Percentiles rank a stretch among this genome's conserved stretches.
Conservation (phyloP, 371 early-diverging fungal species). For the Syncephalastrum contaminatum region DNA sequence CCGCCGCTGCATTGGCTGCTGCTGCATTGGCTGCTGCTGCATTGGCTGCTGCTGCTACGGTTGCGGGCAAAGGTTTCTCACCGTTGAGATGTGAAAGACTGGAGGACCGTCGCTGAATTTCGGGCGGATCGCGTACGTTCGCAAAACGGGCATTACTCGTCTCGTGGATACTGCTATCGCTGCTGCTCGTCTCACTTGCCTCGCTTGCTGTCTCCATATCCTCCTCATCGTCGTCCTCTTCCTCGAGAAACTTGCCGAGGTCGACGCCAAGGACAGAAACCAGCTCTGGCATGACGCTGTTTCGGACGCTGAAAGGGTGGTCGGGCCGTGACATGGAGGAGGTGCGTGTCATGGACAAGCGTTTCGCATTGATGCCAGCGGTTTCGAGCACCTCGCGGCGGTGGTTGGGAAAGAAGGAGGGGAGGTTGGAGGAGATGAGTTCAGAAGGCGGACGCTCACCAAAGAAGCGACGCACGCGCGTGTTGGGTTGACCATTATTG, state of each 20-base stretch:
- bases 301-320: conserved; percentile 24
- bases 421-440: conserved; percentile 82
- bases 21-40: no score
- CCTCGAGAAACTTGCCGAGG: conserved; percentile 43
- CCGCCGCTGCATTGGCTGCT: no score
- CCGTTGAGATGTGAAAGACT: conserved; percentile 14
- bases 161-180: no score
- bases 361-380: conserved; percentile 51
- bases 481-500: conserved; percentile 15
- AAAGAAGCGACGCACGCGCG: conserved; percentile 60
- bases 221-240: conserved; percentile 38
- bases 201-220: background rate
- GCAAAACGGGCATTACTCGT: no score
- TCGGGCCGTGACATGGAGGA: conserved; percentile 18
- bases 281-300: conserved; percentile 51
- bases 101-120: conserved; percentile 11
- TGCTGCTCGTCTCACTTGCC: background rate
- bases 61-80: background rate
- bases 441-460: conserved; percentile 94
- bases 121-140: background rate
- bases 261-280: conserved; percentile 49
- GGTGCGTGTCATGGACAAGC: conserved; percentile 43
- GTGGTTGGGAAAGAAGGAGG: conserved; percentile 84
- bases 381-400: conserved; percentile 48
- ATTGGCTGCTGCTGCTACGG: no score